Conservation (phyloP, 2,329 filamentous ascomycete species). For the Davidsoniella neocaledoniae region DNA sequence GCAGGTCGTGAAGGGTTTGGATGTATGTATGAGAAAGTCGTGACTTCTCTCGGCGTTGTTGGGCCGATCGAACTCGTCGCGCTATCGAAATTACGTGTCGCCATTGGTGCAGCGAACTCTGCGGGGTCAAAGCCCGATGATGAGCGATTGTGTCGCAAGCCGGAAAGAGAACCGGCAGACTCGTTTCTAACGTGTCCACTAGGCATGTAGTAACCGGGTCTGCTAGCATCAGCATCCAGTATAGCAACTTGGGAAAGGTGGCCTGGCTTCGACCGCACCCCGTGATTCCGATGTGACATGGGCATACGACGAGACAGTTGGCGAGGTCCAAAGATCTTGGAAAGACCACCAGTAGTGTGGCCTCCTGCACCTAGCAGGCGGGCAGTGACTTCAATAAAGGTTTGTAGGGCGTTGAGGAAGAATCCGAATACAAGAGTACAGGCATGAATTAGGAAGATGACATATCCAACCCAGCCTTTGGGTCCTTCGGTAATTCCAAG, state of each 20-base stretch:
- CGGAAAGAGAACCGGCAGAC: conserved; percentile 38
- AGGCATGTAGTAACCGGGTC: conserved; percentile 38
- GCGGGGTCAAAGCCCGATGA: conserved; percentile 38
- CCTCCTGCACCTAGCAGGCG: conserved; percentile 69
- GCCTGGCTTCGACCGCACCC: conserved; percentile 51
- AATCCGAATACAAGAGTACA: conserved; percentile 80
- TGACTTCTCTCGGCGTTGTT: conserved; percentile 56
- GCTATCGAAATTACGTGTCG: conserved; percentile 34
- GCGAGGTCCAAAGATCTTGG: conserved; percentile 81
- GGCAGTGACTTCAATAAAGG: conserved; percentile 73
- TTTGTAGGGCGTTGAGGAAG: conserved; percentile 81
- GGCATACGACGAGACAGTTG: conserved; percentile 62
- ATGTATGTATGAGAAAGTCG: conserved; percentile 54
- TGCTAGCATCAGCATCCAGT: conserved; percentile 50
- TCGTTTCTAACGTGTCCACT: conserved; percentile 41
- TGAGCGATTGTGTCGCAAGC: conserved; percentile 29
- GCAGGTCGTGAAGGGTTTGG: conserved; percentile 31
- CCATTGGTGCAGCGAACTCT: conserved; percentile 26
- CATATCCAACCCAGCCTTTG: conserved; percentile 91
- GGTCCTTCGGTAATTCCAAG: conserved; percentile 61
- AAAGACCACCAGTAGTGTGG: conserved; percentile 65
- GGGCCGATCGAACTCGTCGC: conserved; percentile 47
- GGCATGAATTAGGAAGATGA: conserved; percentile 72
- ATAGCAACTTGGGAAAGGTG: conserved; percentile 72
- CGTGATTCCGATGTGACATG: conserved; percentile 31